Evolutionary conservation across 192 early-diverging fungal species (phyloP), one percentile per base, ranked within the genome.

Genomic region (Podila minutissima): DNA sequence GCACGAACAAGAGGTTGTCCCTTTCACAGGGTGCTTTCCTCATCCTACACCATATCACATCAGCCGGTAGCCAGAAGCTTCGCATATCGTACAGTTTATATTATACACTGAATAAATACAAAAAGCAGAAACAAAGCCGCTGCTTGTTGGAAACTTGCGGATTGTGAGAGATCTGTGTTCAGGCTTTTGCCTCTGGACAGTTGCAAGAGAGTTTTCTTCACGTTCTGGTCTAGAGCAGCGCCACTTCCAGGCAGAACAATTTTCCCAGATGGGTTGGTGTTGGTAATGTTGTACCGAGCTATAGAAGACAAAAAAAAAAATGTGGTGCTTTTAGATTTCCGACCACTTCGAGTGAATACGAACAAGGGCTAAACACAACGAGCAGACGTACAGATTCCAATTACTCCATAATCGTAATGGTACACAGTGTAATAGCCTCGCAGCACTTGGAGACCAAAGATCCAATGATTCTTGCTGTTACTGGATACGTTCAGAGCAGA

Each of bases 271-370:
- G 74, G 74, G 15, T 76, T 76, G 9, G 29, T 60, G 35, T 33
- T 50, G 20, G 67, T 66, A 26, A 76, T 70, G 48, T 76, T 76
- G 46, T 76, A 76, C 1, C 67, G 74, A 5, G 67, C 74, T 65
- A 35, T 24, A 53, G 17, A 22, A 28, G 51, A 19, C 9, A 37
- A 31, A 20, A 12, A 55, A 33, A 7, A 26, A 59, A 29, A 37
- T n/a, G 32, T 2, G n/a, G 50, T 3, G 26, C 22, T 19, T 10
- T 65, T 29, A 65, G 46, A 10, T 32, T 15, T 29, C 24, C 22
- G 33, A 41, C 19, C 63, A 33, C 9, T 11, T 1, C 9, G 15
- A 3, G 3, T 5, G 38, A 48, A 48, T 28, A 19, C 1, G 0
- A 24, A 64, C 1, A 15, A 48, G 5, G 10, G 49, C 4, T 29